Evolutionary conservation across 169 alveolate genomes (phyloP).

Genomic region (Cryptosporidium muris): DNA sequence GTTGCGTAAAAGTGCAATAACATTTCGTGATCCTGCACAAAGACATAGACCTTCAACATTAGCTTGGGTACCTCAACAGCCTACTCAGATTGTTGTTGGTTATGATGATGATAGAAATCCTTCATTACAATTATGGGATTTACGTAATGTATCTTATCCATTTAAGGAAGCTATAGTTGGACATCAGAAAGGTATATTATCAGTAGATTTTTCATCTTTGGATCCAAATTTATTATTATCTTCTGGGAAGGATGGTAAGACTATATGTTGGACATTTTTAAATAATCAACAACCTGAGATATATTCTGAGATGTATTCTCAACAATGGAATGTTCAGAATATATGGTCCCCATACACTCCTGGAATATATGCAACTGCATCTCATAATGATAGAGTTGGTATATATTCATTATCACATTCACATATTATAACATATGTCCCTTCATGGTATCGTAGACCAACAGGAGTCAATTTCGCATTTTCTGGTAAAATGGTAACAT

Average conservation of each 20-base stretch:
- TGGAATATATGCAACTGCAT: constrained; percentile 75
- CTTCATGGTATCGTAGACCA: constrained; percentile 73
- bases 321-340: constrained; percentile 75
- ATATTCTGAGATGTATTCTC: constrained; percentile 72
- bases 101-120: constrained; percentile 86
- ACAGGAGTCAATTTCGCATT: constrained; percentile 76
- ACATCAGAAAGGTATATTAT: constrained; percentile 83
- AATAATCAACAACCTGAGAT: constrained; percentile 71
- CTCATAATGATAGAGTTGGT: constrained; percentile 75
- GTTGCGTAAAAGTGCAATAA: constrained; percentile 82
- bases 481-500: constrained; percentile 73
- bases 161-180: constrained; percentile 80
- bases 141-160: constrained; percentile 83
- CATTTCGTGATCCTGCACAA: constrained; percentile 84
- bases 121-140: constrained; percentile 85
- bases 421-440: constrained; percentile 75
- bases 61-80: constrained; percentile 85
- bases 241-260: constrained; percentile 81
- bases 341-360: constrained; percentile 78
- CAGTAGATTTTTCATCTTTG: constrained; percentile 78
- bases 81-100: constrained; percentile 83
- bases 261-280: constrained; percentile 81
- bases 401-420: constrained; percentile 73
- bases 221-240: constrained; percentile 82
- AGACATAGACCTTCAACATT: constrained; percentile 82